Base-by-base conservation (phyloP, 331 rosid genomes). In the Arachis monticola region DNA sequence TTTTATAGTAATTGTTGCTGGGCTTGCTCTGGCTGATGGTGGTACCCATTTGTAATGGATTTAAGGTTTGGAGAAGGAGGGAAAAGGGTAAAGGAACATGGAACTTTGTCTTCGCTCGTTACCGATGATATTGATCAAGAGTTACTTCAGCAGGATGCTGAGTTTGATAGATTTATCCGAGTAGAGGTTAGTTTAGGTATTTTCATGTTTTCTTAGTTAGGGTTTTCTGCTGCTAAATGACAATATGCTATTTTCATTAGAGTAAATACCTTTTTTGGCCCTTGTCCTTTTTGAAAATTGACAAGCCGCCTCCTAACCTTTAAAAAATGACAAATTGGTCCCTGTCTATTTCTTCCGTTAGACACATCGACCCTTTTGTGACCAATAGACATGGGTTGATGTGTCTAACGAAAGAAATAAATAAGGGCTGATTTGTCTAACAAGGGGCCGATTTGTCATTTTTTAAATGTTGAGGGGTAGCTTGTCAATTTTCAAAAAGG, bases 31-130 rank as follows among this genome's bases (percentile, higher is more conserved):
- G 9, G 80, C 85, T 2, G 97, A 89, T 31, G 91, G 84, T 59
- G 87, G 94, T 3, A 1, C 55, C 42, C 94, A 89, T 73, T 76
- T 91, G 74, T 90, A 82, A 7, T 89, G 92, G 97, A 86, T 84
- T 82, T 88, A 83, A 5, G 90, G 88, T n/a, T 72, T 91, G 38
- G 98, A 91, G 55, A 80, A 90, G 6, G 83, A 81, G 81, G 84
- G 77, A 93, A 79, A 80, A 88, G 84, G 73, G 62, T 87, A 10
- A 89, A 88, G 87, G 98, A 93, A 72, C 98, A 89, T 81, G 96
- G 88, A 0, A 87, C 91, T 42, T 86, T 93, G 75, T 74, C 88
- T 68, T 88, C 95, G 1, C 95, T 91, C 68, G 75, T 93, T 3
- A 91, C 89, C 0, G 95, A 93, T 6, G 96, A 93, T 46, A 73